These are phyloP conservation scores for Paracorniculantispora psalliotae DNA, from an alignment of 2,329 filamentous ascomycete species.

Conservation along the genomic window DNA sequence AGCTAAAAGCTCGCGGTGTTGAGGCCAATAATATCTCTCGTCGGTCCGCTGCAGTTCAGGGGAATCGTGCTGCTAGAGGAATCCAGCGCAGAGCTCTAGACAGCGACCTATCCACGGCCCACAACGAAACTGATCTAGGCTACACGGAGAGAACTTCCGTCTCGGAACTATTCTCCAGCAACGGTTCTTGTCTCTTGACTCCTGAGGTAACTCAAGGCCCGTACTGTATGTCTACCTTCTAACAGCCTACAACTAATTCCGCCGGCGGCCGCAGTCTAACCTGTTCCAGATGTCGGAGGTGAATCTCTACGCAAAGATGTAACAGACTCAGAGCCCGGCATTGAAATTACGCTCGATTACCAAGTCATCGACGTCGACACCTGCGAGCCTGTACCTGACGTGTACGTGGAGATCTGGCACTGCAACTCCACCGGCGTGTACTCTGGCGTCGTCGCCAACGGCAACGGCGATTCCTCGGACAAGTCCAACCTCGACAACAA, in stretches of 20 bases:
- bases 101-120: slow-evolving; percentile 27
- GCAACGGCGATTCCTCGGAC: slow-evolving; percentile 41
- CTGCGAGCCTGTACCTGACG: slow-evolving; percentile 34
- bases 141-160: slow-evolving; percentile 28
- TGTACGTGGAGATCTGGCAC: slow-evolving; percentile 42
- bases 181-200: slow-evolving; percentile 41
- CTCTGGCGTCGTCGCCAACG: slow-evolving; percentile 32
- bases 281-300: slow-evolving; percentile 24
- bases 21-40: slow-evolving; percentile 39
- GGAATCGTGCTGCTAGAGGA: slow-evolving; percentile 36
- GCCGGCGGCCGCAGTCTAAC: not conserved
- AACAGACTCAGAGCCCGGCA: slow-evolving; percentile 35
- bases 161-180: slow-evolving; percentile 33
- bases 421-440: slow-evolving; percentile 43
- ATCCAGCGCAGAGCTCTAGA: slow-evolving; percentile 29
- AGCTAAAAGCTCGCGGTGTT: slow-evolving; percentile 43
- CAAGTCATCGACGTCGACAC: slow-evolving; percentile 39
- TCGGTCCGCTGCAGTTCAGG: slow-evolving; percentile 35
- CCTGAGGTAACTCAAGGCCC: slow-evolving; percentile 49
- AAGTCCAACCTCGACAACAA: slow-evolving; percentile 27
- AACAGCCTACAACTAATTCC: not conserved
- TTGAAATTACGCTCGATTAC: slow-evolving; percentile 37
- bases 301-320: slow-evolving; percentile 32
- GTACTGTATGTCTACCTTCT: slow-evolving; percentile 26
- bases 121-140: slow-evolving; percentile 32